Evolutionary conservation across 2,329 filamentous ascomycete species (phyloP), one percentile per base, ranked within the genome.

Genomic region (Kalmusia sp.): DNA sequence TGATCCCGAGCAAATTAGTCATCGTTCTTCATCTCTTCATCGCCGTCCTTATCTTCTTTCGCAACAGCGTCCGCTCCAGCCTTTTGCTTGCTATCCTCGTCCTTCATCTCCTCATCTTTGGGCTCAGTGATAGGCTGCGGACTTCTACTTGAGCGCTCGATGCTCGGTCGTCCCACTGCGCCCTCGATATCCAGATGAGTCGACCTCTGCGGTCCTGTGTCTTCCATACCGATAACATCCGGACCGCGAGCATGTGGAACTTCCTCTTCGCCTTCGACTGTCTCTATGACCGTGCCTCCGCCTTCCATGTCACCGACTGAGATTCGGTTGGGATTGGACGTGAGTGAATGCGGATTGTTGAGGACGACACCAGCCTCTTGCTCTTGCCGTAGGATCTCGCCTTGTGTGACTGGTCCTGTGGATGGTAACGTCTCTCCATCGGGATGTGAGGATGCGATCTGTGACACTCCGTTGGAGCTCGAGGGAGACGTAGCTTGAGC

Each of bases 311-410:
- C 67, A 39, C 61, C 56, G 54, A 68, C 59, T 22, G 57, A 58
- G 54, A 64, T 61, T 54, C 63, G 64, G 51, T 58, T 69, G 48
- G 63, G 63, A 40, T 61, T 61, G 9, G 61, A 58, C 3, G 58
- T 66, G 17, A 72, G 53, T 6, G 62, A 63, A 49, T 71, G 67
- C 4, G 76, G 74, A 12, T 73, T 71, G 53, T 69, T 83, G 21
- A 91, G 89, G 6, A 93, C 88, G 14, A 93, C 86, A 31, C 90
- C 90, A 1, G 90, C 89, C 68, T 89, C 86, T 75, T 96, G 92
- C 72, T 96, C 92, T 74, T 95, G 90, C n/a, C 92, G 82, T 21
- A 96, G 79, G 19, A 96, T 80, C 73, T 96, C 92, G 41, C 91
- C 91, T 74, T 96, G 92, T 1, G 90, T 93, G 61, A 72, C 58